Percentiles rank a stretch among this genome's conserved stretches.
Evolutionary conservation across 1,284 basidiomycete species (phyloP).

Genomic region (Marasmius oreades): DNA sequence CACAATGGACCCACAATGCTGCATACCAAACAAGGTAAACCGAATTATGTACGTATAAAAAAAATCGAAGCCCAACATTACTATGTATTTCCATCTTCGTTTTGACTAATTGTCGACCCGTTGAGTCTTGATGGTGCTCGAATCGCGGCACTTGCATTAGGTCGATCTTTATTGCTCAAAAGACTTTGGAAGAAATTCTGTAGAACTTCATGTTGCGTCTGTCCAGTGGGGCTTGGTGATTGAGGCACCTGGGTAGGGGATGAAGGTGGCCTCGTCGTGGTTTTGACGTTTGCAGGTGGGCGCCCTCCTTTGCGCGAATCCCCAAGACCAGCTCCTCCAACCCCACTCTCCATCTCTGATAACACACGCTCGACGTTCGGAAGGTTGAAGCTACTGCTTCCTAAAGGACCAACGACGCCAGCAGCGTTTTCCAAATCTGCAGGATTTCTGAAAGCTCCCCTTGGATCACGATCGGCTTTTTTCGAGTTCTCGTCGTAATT

Average conservation of each 20-base stretch:
- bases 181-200: conserved; percentile 86
- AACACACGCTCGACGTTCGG: conserved; percentile 85
- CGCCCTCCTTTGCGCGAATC: conserved; percentile 20
- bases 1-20: neutral
- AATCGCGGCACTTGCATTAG: conserved; percentile 17
- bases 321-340: conserved; percentile 24
- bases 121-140: conserved; percentile 25
- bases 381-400: conserved; percentile 75
- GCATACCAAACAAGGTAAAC: neutral
- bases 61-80: neutral
- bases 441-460: conserved; percentile 80
- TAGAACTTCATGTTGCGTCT: conserved; percentile 76
- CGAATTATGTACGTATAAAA: neutral
- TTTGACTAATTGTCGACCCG: conserved; percentile 18
- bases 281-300: neutral
- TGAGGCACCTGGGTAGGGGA: conserved; percentile 40
- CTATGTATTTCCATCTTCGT: conserved; percentile 6
- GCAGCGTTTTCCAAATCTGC: conserved; percentile 46
- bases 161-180: conserved; percentile 64
- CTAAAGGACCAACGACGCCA: conserved; percentile 86
- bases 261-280: conserved; percentile 27
- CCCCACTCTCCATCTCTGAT: conserved; percentile 76
- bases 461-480: conserved; percentile 84
- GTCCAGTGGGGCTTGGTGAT: conserved; percentile 50
- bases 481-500: conserved; percentile 89